Base-by-base conservation (phyloP, 2,329 filamentous ascomycete genomes). In the Volutella citrinella region DNA sequence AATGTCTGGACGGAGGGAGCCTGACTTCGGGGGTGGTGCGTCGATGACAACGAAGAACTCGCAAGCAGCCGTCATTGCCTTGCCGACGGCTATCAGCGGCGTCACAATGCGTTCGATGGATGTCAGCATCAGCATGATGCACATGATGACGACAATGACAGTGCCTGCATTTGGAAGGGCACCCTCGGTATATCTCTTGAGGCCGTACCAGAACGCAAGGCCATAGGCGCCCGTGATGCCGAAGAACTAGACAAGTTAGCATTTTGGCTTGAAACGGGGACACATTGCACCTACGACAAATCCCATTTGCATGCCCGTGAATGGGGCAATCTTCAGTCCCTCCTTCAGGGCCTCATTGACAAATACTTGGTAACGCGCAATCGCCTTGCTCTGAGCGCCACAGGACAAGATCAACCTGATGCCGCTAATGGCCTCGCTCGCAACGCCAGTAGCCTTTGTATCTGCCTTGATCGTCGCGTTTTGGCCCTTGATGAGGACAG, bases 121-220 rank as follows among this genome's bases (percentile, higher is more conserved):
- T 3, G 58, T 59, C 5, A 60, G 49, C 9, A 62, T 44, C 48
- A 66, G 45, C 60, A 64, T 63, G 12, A 65, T 58, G 6, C 55
- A 60, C 57, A 64, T 64, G 8, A 58, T 45, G 11, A 58, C 54
- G 9, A 64, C 56, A 13, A 68, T 52, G 16, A 70, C 59, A 3
- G 56, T 59, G 17, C 63, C 58, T 6, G 64, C 53, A 16, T 55
- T 54, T 5, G 49, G 30, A 19, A 70, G 56, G 10, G 56, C 48
- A 1, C 55, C 54, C 11, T 52, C 43, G 6, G 55, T 42, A 30
- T 55, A 67, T 8, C 65, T 51, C 29, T 57, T 57, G 10, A 63
- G 57, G 1, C 66, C 67, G 32, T 63, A 69, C 65, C 65, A 70
- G 34, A 70, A 70, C 3, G 60, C 55, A 2, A 70, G 44, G 3